Evolutionary conservation across 371 early-diverging fungal species (phyloP), one percentile per base, ranked within the genome.

Genomic region (Mortierella sp.): DNA sequence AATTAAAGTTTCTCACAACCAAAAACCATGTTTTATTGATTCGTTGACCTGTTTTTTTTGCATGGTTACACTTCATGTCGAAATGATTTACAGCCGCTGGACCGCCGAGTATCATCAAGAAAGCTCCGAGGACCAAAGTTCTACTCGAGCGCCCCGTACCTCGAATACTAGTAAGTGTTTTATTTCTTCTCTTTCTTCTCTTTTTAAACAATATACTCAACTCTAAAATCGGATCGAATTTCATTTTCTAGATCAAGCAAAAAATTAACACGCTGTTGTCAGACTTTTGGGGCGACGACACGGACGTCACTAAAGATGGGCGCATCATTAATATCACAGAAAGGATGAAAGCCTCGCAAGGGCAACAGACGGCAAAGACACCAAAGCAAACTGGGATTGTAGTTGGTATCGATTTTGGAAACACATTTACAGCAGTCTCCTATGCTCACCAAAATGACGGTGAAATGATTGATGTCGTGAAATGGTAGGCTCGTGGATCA

Each of bases 391-490:
- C 56, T 22, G 80, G 80, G 26, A 80, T 80, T 22, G 80, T 80
- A 13, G 75, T 80, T 15, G 80, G 80, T 17, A 80, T 80, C 62
- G 80, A 80, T 37, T 80, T 80, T 32, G 80, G 80, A 59, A 80
- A 80, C 62, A 80, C 80, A 1, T 80, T 74, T 32, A 80, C 80
- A 2, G 80, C 66, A 19, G 75, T 80, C 22, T 80, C 80, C 2
- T 80, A 80, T 58, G 65, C 80, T 22, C 80, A 80, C 51, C 74
- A 67, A 57, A 75, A 62, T 45, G 75, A 80, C 29, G 80, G 80
- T 19, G 80, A 80, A 54, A 70, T 80, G 70, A 80, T 80, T 57
- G 80, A 80, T 22, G 60, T 80, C 49, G 80, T 80, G 49, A 80
- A 80, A 49, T 80, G 80, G 80, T 70, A 74, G 34, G 56, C 17